Conservation (phyloP, 495 filamentous ascomycete genomes). For the Talaromyces adpressus region DNA sequence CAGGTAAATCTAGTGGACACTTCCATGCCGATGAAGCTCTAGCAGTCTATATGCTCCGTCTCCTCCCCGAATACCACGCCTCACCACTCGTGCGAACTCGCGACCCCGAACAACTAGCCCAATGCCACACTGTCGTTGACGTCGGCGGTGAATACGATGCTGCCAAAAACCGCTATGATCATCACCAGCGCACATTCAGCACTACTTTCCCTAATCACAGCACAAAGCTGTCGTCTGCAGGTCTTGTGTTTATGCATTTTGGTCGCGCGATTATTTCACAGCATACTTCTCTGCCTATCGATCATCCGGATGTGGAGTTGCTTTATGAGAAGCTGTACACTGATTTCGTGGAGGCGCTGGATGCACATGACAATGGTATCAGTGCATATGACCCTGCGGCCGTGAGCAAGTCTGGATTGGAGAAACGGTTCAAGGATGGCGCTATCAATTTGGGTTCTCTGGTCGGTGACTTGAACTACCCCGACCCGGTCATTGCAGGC, state of each 20-base stretch:
- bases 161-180: conserved; percentile 73
- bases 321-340: conserved; percentile 87
- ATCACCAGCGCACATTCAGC: conserved; percentile 89
- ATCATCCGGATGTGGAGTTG: conserved; percentile 59
- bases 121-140: conserved; percentile 92
- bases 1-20: conserved; percentile 56
- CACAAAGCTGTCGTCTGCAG: conserved; percentile 90
- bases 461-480: conserved; percentile 74
- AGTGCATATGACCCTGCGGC: conserved; percentile 63
- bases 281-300: conserved; percentile 51
- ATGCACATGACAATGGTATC: conserved; percentile 97
- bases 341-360: conserved; percentile 90
- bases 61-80: conserved; percentile 70
- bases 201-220: conserved; percentile 67
- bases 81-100: conserved; percentile 80
- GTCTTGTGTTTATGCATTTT: conserved; percentile 93
- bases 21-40: conserved; percentile 99
- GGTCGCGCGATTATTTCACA: conserved; percentile 73
- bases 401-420: conserved; percentile 54
- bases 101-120: conserved; percentile 67
- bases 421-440: conserved; percentile 73
- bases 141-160: conserved; percentile 88
- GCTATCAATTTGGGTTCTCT: conserved; percentile 78
- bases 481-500: conserved; percentile 28
- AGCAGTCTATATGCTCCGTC: conserved; percentile 92